Evolutionary conservation across 1,139 yeast genomes (phyloP).

Genomic region (Debaryomycetaceae sp.): DNA sequence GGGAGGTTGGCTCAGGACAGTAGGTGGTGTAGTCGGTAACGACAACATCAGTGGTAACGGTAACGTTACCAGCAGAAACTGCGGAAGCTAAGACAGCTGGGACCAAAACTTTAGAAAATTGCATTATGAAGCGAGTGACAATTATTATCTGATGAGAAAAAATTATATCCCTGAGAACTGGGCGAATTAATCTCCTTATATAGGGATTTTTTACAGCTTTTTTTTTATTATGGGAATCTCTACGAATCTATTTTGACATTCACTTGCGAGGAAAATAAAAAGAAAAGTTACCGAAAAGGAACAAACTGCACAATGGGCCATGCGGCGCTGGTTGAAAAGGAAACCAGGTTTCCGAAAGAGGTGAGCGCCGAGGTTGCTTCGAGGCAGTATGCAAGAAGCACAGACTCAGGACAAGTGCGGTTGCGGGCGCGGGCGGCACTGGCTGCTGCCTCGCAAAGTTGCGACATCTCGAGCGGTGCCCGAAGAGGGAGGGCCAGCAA

Average conservation of each 20-base stretch:
- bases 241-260: background rate
- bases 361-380: background rate
- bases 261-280: background rate
- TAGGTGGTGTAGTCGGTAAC: constrained; percentile 47
- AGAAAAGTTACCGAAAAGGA: background rate
- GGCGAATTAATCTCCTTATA: background rate
- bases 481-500: too few relatives aligned
- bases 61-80: constrained; percentile 39
- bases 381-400: background rate
- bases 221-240: background rate
- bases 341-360: background rate
- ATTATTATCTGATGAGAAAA: background rate
- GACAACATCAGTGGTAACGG: constrained; percentile 43
- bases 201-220: constrained; percentile 1
- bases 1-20: constrained; percentile 41
- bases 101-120: constrained; percentile 40
- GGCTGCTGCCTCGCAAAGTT: background rate
- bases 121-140: constrained; percentile 34
- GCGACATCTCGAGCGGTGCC: background rate
- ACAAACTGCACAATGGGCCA: background rate
- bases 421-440: too few relatives aligned
- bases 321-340: background rate
- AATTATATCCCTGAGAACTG: background rate
- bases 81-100: constrained; percentile 38
- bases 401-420: background rate